Base-by-base conservation (phyloP, 2,329 filamentous ascomycete species). In the Fonsecaea erecta region DNA sequence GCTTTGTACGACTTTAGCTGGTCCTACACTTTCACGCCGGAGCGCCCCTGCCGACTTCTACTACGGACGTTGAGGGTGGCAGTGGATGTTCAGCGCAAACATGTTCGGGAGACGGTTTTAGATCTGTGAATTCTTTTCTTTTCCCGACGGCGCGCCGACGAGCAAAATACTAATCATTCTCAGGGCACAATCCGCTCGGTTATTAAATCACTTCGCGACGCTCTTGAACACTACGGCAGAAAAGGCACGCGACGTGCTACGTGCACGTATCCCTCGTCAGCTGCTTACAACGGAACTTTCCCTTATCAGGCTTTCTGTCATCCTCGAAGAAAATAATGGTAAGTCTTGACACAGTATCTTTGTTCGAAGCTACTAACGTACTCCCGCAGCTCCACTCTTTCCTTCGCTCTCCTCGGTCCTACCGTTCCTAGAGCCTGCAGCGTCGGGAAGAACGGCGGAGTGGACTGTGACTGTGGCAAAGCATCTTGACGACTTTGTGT, bases 351-450 rank as follows among this genome's bases (percentile, higher is more conserved):
- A 40, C 35, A 16, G 2, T 14, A 40, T 40, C 2, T 40, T 6
- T 40, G n/a, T 40, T 40, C n/a, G 14, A 40, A 3, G 5, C 35
- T 40, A 14, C 12, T n/a, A 40, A 40, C 35, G 35, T 40, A 14
- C 35, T 40, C 35, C 35, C n/a, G 16, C 16, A 52, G 48, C 16
- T 24, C 48, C 48, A 16, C 24, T 52, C 48, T 52, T 52, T 16
- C 48, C 48, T 26, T 52, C 48, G 18, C 48, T 52, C 48, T 52
- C 48, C 16, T 24, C 48, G 21, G 24, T 52, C 28, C 48, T 52
- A 11, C 48, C 48, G 12, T 52, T 52, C n/a, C n/a, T 52, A 52
- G 48, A 52, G 28, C 48, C 48, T 4, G n/a, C 48, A 11, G 28
- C 16, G 48, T 52, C 48, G 48, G 48, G 21, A 26, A 24, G 28